These are phyloP conservation scores for Ceratobasidium theobromae DNA, from an alignment of 1,284 basidiomycete genomes.

Conservation along the genomic window DNA sequence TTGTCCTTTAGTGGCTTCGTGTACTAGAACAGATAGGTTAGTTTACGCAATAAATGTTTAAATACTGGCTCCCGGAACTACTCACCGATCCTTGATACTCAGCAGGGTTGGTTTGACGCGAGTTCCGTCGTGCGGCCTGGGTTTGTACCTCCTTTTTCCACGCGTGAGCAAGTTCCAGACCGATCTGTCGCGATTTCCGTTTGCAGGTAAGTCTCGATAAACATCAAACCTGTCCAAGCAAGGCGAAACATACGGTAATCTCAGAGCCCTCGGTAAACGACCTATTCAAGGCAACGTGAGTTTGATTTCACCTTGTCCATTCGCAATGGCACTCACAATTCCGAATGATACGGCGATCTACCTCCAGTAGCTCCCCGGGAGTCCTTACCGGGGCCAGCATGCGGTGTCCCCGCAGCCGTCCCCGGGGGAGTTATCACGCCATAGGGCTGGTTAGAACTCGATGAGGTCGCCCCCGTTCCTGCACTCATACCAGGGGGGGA, in stretches of 20 bases:
- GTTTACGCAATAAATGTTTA: neutral
- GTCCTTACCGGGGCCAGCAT: neutral
- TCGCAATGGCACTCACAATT: neutral
- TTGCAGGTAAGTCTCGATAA: neutral
- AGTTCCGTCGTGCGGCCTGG: slow-evolving; percentile 12
- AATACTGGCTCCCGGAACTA: neutral
- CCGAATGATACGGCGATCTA: neutral
- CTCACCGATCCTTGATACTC: slow-evolving; percentile 30
- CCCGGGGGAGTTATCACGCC: neutral
- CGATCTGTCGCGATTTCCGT: neutral
- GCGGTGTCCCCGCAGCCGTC: neutral
- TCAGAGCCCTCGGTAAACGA: slow-evolving; percentile 27
- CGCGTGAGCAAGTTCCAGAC: slow-evolving; percentile 16
- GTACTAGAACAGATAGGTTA: neutral
- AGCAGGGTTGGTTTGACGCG: slow-evolving; percentile 22
- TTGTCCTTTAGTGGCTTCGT: slow-evolving; percentile 28
- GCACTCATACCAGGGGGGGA: neutral
- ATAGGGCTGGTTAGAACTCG: neutral
- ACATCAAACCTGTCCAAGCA: neutral
- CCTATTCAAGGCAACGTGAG: neutral
- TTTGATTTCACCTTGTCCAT: neutral
- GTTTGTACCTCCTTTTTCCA: slow-evolving; percentile 24
- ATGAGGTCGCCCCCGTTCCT: neutral
- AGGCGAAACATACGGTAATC: slow-evolving; percentile 3
- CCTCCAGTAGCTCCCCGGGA: neutral